phyloP scores from a whole-genome alignment of 257 asterid species.

The Gentiana dahurica region DNA sequence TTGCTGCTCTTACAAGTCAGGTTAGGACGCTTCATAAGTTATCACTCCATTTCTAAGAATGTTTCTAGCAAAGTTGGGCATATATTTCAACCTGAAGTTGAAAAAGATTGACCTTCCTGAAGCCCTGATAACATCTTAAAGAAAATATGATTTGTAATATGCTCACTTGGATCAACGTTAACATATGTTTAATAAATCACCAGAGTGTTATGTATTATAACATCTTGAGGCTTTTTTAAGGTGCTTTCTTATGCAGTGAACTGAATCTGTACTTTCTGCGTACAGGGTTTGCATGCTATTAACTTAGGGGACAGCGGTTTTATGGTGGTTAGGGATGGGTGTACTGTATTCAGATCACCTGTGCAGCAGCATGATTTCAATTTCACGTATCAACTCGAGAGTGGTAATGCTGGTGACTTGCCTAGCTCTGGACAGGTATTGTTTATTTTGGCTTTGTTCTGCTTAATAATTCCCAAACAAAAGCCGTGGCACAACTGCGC shows the following conservation, averaged over 20 bases:
- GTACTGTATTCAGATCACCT: constrained; percentile 74
- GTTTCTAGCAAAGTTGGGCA: background rate
- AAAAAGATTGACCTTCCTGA: too few species aligned
- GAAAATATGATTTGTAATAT: too few species aligned
- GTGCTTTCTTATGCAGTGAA: background rate
- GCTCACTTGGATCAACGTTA: background rate
- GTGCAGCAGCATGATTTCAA: constrained; percentile 96
- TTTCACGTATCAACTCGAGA: constrained; percentile 78
- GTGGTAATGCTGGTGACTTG: constrained; percentile 73
- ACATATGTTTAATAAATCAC: background rate
- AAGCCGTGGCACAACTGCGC: too few species aligned
- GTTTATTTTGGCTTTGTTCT: background rate
- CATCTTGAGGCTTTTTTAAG: background rate
- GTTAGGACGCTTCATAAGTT: constrained; percentile 16
- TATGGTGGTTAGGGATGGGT: constrained; percentile 84
- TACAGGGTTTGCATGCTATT: constrained; percentile 84
- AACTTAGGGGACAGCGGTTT: constrained; percentile 97
- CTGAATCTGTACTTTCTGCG: background rate
- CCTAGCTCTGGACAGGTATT: constrained; percentile 94
- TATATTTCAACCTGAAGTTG: too few species aligned
- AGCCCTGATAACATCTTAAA: too few species aligned
- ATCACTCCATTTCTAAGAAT: background rate
- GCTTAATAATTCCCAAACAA: background rate
- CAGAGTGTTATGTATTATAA: background rate
- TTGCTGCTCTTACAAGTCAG: constrained; percentile 82